Evolutionary conservation across 2,329 filamentous ascomycete species (phyloP).

Genomic region (Pseudonectria foliicola): DNA sequence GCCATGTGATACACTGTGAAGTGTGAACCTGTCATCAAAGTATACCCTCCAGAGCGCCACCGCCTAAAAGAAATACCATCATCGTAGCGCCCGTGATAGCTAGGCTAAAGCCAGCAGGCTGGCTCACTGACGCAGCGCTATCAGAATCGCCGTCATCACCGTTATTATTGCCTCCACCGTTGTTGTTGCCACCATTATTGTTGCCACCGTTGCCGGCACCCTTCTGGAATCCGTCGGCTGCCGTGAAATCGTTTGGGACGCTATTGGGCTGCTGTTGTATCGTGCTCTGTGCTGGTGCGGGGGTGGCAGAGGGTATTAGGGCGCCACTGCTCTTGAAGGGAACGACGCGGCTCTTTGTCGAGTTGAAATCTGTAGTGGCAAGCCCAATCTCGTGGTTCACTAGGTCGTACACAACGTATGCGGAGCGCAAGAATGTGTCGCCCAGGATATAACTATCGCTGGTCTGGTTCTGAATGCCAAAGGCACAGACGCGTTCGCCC

Average conservation of each 20-base stretch:
- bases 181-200: background rate
- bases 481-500: slow-evolving; percentile 43
- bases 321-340: slow-evolving; percentile 43
- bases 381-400: slow-evolving; percentile 50
- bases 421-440: slow-evolving; percentile 52
- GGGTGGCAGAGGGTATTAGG: slow-evolving; percentile 42
- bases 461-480: slow-evolving; percentile 49
- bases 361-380: slow-evolving; percentile 49
- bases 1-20: background rate
- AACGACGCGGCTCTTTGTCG: slow-evolving; percentile 41
- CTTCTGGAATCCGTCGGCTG: slow-evolving; percentile 27
- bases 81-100: slow-evolving; percentile 12
- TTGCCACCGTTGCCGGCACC: background rate
- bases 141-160: slow-evolving; percentile 4
- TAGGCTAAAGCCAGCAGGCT: slow-evolving; percentile 9
- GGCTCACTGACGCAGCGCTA: slow-evolving; percentile 11
- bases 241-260: slow-evolving; percentile 16
- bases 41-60: slow-evolving; percentile 10
- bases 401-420: slow-evolving; percentile 54
- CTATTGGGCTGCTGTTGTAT: slow-evolving; percentile 12
- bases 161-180: slow-evolving; percentile 1
- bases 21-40: slow-evolving; percentile 1
- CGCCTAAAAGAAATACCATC: slow-evolving; percentile 17
- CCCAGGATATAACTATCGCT: slow-evolving; percentile 41
- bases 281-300: slow-evolving; percentile 33